Evolutionary conservation across 2,329 filamentous ascomycete species (phyloP).

Genomic region (Zymoseptoria tritici): DNA sequence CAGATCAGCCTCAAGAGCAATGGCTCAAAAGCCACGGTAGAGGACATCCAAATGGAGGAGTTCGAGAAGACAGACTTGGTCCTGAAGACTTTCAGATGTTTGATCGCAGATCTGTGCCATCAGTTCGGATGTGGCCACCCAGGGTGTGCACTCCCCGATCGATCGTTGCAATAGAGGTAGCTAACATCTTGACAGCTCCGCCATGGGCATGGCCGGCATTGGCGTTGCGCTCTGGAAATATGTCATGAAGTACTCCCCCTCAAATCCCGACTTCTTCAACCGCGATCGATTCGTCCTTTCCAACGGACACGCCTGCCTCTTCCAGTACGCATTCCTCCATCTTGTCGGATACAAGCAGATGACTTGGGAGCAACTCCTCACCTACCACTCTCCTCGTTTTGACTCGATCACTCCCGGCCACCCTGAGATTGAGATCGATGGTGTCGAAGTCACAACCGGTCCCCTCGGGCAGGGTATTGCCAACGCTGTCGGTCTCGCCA

Average conservation of each 20-base stretch:
- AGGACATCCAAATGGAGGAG: constrained; percentile 23
- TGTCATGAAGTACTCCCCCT: constrained; percentile 52
- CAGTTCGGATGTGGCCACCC: constrained; percentile 65
- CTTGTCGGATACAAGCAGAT: constrained; percentile 47
- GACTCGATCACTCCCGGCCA: constrained; percentile 47
- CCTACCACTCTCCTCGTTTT: constrained; percentile 43
- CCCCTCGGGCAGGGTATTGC: constrained; percentile 53
- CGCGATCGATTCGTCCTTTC: constrained; percentile 57
- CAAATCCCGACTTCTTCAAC: constrained; percentile 52
- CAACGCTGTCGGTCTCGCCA: constrained; percentile 54
- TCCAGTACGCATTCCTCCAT: constrained; percentile 48
- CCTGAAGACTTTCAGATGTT: constrained; percentile 52
- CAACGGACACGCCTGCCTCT: constrained; percentile 52
- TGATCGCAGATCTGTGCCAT: constrained; percentile 62
- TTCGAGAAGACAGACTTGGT: constrained; percentile 39
- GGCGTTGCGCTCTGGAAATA: constrained; percentile 57
- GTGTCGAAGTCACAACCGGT: constrained; percentile 54
- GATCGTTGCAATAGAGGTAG: not conserved
- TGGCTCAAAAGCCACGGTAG: constrained; percentile 10
- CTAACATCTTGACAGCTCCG: constrained; percentile 33
- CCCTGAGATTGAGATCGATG: constrained; percentile 48
- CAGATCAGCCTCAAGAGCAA: constrained; percentile 21
- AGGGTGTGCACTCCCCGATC: constrained; percentile 39
- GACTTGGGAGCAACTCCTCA: constrained; percentile 51
- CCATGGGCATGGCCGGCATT: constrained; percentile 56